Conservation (phyloP, 2,329 filamentous ascomycete genomes). For the Colletotrichum caudatum region DNA sequence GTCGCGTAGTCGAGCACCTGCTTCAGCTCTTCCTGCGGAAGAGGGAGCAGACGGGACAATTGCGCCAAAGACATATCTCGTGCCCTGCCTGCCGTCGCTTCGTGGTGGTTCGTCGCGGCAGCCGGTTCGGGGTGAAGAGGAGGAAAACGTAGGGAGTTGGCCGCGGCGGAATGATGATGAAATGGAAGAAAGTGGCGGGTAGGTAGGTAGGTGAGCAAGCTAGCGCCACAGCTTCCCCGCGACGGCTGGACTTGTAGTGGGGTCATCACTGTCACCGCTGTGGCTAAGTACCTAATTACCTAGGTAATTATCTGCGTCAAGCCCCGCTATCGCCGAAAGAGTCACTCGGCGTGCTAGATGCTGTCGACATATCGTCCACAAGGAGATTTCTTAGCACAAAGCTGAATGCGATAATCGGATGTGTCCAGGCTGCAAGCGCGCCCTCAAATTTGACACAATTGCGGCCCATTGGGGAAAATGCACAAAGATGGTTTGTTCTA, state of each 20-base stretch:
- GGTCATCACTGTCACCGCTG: conserved; percentile 1
- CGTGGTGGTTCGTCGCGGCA: not conserved
- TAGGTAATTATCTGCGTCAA: not conserved
- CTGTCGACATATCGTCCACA: not conserved
- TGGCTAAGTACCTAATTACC: not conserved
- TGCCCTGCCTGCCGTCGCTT: not conserved
- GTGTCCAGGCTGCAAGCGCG: too few relatives aligned
- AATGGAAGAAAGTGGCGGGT: conserved; percentile 11
- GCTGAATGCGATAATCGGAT: too few relatives aligned
- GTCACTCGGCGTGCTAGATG: conserved; percentile 17
- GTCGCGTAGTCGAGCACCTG: conserved; percentile 87
- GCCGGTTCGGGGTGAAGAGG: not conserved
- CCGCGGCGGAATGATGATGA: conserved; percentile 6
- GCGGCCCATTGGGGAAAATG: too few relatives aligned
- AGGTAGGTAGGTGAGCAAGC: not conserved
- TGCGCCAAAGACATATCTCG: conserved; percentile 69
- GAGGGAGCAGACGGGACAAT: conserved; percentile 82
- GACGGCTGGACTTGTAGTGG: conserved; percentile 8
- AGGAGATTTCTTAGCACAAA: too few relatives aligned
- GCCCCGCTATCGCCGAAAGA: conserved; percentile 21
- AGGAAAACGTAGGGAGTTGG: not conserved
- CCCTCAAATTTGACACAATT: too few relatives aligned
- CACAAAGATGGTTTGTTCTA: too few relatives aligned
- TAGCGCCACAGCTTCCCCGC: conserved; percentile 34
- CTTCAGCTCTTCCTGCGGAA: conserved; percentile 85